Base-by-base conservation (phyloP, 1,284 basidiomycete genomes). In the Golubevia pallescens region DNA sequence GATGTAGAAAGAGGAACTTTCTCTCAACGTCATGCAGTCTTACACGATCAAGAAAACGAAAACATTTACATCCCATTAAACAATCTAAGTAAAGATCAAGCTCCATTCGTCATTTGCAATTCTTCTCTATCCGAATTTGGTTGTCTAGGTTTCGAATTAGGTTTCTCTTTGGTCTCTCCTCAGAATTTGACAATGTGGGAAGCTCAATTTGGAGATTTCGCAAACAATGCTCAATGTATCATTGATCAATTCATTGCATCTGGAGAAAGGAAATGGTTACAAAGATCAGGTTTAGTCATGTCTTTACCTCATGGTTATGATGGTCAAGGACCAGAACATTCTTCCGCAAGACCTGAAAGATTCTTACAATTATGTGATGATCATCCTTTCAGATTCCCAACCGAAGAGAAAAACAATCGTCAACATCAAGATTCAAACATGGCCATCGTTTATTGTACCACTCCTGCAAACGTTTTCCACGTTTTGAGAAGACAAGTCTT, bases 341-440 rank as follows among this genome's bases (percentile, higher is more conserved):
- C 96, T 23, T 95, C 93, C 80, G 97, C 93, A 62, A 90, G 97
- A 68, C 90, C 98, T 63, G 97, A 99, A 88, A 90, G 97, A 57
- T 99, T 98, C 91, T 88, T 99, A 77, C 95, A 98, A 87, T 90
- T 99, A 53, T 97, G 95, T 82, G 97, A 97, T 86, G 97, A 99
- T 83, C 95, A 99, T 86, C 96, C 96, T 8, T 90, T 95, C 86
- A 86, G 92, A 74, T 98, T 91, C 90, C 97, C 97, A 3, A 90
- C 91, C 0, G 89, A 90, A 1, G 91, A 97, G 86, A 95, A 96
- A 89, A 88, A 95, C 73, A 93, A 95, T 86, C 89, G 97, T 64
- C 94, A 97, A 85, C 95, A 97, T 86, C 97, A 99, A 88, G 97
- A 99, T 86, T 96, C 94, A 87, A 99, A 99, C 87, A 95, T 99